Percentiles rank a stretch among this genome's conserved stretches.
Conservation (phyloP, 2,329 filamentous ascomycete species). For the Elsinoe ampelina region DNA sequence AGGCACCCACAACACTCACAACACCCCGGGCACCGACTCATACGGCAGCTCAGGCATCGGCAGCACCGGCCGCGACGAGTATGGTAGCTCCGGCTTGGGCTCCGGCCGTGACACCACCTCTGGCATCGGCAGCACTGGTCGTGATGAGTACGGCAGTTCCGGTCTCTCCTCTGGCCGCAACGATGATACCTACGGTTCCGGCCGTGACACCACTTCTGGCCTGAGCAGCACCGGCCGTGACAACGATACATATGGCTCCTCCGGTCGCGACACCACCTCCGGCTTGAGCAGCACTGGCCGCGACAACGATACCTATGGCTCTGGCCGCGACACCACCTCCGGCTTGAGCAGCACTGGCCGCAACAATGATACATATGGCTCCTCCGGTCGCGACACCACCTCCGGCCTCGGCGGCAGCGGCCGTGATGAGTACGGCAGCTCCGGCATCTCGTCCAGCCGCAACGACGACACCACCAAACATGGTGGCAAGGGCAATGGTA, state of each 20-base stretch:
- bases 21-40: conserved; percentile 16
- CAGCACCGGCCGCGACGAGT: conserved; percentile 16
- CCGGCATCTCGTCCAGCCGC: not conserved
- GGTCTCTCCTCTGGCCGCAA: conserved; percentile 1
- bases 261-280: not conserved
- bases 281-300: not conserved
- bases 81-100: conserved; percentile 7
- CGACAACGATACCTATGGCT: not conserved
- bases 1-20: no score
- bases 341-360: not conserved
- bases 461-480: not conserved
- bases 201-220: not conserved
- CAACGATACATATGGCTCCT: not conserved
- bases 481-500: conserved; percentile 1
- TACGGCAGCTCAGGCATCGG: conserved; percentile 19
- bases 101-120: not conserved
- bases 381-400: conserved; percentile 12
- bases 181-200: conserved; percentile 17
- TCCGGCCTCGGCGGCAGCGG: not conserved
- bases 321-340: not conserved
- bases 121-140: not conserved
- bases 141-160: not conserved
- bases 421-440: not conserved
- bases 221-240: not conserved
- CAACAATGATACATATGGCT: conserved; percentile 17